These are phyloP conservation scores for Metschnikowia cubensis DNA, from an alignment of 805 yeast species.

Conservation along the genomic window DNA sequence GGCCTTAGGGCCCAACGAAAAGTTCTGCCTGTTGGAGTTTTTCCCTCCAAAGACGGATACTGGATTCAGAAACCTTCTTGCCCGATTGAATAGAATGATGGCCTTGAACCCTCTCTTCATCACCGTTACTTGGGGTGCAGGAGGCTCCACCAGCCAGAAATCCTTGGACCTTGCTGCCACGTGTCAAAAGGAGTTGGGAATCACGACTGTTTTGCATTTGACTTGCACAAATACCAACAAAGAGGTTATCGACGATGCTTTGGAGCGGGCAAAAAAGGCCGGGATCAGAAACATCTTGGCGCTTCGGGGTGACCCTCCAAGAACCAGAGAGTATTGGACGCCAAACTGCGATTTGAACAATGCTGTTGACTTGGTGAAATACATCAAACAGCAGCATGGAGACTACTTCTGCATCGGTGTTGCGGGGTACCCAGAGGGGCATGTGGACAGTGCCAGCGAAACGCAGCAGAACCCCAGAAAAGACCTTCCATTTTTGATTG, in stretches of 20 bases:
- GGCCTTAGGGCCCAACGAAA: constrained; percentile 46
- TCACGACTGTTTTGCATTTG: constrained; percentile 91
- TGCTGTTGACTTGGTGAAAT: constrained; percentile 84
- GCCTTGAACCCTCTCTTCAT: constrained; percentile 84
- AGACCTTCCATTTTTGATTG: constrained; percentile 77
- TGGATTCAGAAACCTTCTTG: constrained; percentile 79
- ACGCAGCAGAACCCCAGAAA: constrained; percentile 58
- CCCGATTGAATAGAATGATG: constrained; percentile 85
- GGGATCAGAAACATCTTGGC: constrained; percentile 91
- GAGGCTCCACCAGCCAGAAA: constrained; percentile 87
- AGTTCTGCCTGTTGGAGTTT: constrained; percentile 84
- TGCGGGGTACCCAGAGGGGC: constrained; percentile 98
- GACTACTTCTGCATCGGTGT: constrained; percentile 91
- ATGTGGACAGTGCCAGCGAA: constrained; percentile 77
- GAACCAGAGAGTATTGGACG: constrained; percentile 63
- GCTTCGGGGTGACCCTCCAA: constrained; percentile 92
- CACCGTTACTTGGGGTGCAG: constrained; percentile 98
- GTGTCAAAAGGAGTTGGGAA: constrained; percentile 67
- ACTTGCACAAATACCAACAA: constrained; percentile 93
- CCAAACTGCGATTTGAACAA: constrained; percentile 57
- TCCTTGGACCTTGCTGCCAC: constrained; percentile 78
- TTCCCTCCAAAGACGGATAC: constrained; percentile 95
- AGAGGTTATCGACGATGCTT: constrained; percentile 72
- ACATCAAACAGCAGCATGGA: constrained; percentile 67
- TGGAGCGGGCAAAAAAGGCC: constrained; percentile 60